A percentile compares a stretch with the other conserved stretches of the same genome.
phyloP scores from a whole-genome alignment of 202 grass and related monocot genomes.

The Dendrocalamus latiflorus region DNA sequence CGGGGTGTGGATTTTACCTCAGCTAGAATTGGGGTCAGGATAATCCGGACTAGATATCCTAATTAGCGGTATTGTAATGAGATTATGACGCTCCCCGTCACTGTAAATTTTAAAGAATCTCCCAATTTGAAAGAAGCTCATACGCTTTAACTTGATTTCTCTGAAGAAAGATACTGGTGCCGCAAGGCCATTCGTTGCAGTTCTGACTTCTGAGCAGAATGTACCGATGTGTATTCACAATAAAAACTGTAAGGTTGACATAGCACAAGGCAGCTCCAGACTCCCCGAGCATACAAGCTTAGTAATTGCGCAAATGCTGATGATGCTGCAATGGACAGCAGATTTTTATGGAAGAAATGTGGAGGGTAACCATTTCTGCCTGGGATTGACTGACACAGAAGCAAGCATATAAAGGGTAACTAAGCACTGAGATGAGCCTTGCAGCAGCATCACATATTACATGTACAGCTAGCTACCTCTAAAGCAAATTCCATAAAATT shows the following conservation, averaged over 20 bases:
- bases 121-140: background rate
- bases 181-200: background rate
- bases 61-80: constrained; percentile 35
- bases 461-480: constrained; percentile 42
- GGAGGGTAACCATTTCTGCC: background rate
- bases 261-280: background rate
- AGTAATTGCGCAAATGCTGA: background rate
- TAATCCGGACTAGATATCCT: constrained; percentile 30
- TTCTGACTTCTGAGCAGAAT: background rate
- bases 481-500: constrained; percentile 23
- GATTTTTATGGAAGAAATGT: background rate
- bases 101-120: constrained; percentile 23
- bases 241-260: no score
- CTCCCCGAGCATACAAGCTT: background rate
- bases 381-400: background rate
- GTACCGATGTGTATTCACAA: no score
- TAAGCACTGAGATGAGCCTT: constrained; percentile 50
- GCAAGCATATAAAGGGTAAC: constrained; percentile 1
- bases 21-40: constrained; percentile 35
- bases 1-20: constrained; percentile 40
- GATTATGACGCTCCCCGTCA: constrained; percentile 23
- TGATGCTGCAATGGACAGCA: background rate
- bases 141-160: background rate
- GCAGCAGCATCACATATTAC: constrained; percentile 42
- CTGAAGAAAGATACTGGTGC: background rate